Conservation (phyloP, 2,329 filamentous ascomycete species). For the Tolypocladium album region DNA sequence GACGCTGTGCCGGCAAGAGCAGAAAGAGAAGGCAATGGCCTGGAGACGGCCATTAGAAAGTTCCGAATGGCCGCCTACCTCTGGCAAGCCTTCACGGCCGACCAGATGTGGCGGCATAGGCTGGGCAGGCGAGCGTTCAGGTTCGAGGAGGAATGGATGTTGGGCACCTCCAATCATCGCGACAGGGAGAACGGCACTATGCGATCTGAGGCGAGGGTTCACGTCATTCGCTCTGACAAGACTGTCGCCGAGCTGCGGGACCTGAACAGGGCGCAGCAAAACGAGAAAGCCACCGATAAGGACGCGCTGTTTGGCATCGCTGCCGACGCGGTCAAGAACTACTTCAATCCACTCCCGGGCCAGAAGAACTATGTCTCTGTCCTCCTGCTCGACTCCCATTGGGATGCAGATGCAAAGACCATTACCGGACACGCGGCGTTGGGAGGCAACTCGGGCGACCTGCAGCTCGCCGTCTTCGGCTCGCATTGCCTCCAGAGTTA, state of each 20-base stretch:
- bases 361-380: slow-evolving; percentile 86
- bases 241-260: slow-evolving; percentile 77
- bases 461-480: slow-evolving; percentile 82
- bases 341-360: slow-evolving; percentile 64
- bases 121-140: slow-evolving; percentile 79
- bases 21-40: slow-evolving; percentile 68
- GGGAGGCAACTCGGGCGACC: slow-evolving; percentile 60
- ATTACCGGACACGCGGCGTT: slow-evolving; percentile 75
- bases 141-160: slow-evolving; percentile 92
- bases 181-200: slow-evolving; percentile 63
- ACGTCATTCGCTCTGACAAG: slow-evolving; percentile 72
- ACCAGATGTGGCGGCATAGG: slow-evolving; percentile 88
- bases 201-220: slow-evolving; percentile 84
- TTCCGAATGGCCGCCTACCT: slow-evolving; percentile 92
- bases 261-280: slow-evolving; percentile 68
- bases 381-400: slow-evolving; percentile 78
- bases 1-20: slow-evolving; percentile 69
- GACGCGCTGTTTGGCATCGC: slow-evolving; percentile 70
- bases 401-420: slow-evolving; percentile 61
- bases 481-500: slow-evolving; percentile 90
- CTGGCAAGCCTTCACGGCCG: slow-evolving; percentile 94
- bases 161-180: slow-evolving; percentile 65
- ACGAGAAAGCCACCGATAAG: slow-evolving; percentile 55
- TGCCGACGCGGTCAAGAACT: slow-evolving; percentile 61
- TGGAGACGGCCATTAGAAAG: slow-evolving; percentile 76